phyloP scores from a whole-genome alignment of 495 filamentous ascomycete genomes.

The Aspergillus affinis region DNA sequence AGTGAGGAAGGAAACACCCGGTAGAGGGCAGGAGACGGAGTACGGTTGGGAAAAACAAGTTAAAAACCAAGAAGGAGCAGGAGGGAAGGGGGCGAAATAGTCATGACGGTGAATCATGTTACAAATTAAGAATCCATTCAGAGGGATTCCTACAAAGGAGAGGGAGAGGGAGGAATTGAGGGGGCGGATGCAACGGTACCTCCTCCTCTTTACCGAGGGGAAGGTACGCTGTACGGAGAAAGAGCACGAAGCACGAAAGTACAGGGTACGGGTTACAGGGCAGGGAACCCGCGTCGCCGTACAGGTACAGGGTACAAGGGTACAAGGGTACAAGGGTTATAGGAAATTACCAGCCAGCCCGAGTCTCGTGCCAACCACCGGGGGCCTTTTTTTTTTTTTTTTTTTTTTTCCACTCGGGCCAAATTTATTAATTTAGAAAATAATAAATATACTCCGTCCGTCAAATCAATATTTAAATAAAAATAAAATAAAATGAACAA shows the following conservation, averaged over 20 bases:
- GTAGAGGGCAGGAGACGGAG: no score
- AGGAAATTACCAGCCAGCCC: not conserved
- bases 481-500: slow-evolving; percentile 1
- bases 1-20: no score
- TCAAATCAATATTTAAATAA: not conserved
- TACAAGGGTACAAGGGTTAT: not conserved
- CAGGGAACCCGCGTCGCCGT: no score
- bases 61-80: no score
- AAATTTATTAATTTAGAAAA: not conserved
- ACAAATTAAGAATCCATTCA: not conserved
- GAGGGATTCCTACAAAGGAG: not conserved
- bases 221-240: not conserved
- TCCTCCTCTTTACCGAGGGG: not conserved
- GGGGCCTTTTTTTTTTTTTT: slow-evolving; percentile 5
- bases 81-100: no score
- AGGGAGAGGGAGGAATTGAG: not conserved
- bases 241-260: no score
- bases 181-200: not conserved
- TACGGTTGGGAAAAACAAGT: no score
- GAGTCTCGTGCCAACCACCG: not conserved
- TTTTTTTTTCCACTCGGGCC: slow-evolving; percentile 2
- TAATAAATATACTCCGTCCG: not conserved
- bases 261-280: no score
- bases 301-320: not conserved
- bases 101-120: not conserved